Percentiles rank a stretch among this genome's conserved stretches.
Evolutionary conservation across 371 early-diverging fungal genomes (phyloP).

Genomic region (Haplosporangium sp.): DNA sequence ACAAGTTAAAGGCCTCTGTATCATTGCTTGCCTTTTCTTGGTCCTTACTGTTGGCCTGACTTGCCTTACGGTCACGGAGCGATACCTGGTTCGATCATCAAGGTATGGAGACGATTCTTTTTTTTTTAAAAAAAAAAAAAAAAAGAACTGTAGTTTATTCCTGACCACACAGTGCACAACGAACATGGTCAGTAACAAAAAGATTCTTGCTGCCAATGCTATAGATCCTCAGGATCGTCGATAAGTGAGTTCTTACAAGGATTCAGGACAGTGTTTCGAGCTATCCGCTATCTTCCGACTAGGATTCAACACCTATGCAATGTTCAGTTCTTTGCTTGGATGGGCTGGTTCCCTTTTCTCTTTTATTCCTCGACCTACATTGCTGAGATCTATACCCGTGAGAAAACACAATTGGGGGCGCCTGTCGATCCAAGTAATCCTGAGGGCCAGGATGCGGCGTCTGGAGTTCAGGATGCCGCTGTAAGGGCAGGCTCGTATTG

Average conservation of each 20-base stretch:
- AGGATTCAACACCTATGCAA: slow-evolving; percentile 83
- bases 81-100: slow-evolving; percentile 44
- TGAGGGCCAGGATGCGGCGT: slow-evolving; percentile 36
- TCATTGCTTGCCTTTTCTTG: slow-evolving; percentile 77
- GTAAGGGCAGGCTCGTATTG: slow-evolving; percentile 89
- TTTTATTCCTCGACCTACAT: slow-evolving; percentile 91
- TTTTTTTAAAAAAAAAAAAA: too few relatives aligned
- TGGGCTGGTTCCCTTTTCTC: slow-evolving; percentile 96
- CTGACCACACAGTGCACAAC: too few relatives aligned
- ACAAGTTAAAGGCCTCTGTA: slow-evolving; percentile 85
- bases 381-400: slow-evolving; percentile 69
- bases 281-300: slow-evolving; percentile 72
- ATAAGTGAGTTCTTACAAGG: slow-evolving; percentile 31
- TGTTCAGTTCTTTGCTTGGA: slow-evolving; percentile 93
- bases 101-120: slow-evolving; percentile 15
- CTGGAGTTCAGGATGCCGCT: slow-evolving; percentile 71
- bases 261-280: slow-evolving; percentile 34
- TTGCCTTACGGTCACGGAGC: slow-evolving; percentile 73
- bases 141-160: not conserved
- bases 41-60: slow-evolving; percentile 72
- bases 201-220: not conserved
- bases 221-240: slow-evolving; percentile 29
- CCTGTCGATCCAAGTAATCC: slow-evolving; percentile 13
- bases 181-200: not conserved
- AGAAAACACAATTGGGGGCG: slow-evolving; percentile 16